phyloP scores from a whole-genome alignment of 768 basidiomycete species.

The Boletales sp. region DNA sequence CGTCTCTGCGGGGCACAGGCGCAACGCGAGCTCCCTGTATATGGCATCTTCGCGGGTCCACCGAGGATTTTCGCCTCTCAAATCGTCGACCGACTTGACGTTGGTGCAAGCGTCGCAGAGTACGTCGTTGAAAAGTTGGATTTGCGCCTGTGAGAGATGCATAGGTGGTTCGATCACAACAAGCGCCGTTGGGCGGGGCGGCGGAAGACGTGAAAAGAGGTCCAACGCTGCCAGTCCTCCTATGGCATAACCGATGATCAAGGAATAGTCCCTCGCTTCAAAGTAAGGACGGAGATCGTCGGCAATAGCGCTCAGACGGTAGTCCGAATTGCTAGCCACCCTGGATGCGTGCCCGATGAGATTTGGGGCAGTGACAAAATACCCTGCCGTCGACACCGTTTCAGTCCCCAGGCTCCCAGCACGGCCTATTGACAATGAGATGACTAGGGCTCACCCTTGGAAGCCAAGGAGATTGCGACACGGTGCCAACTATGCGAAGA shows the following conservation, averaged over 20 bases:
- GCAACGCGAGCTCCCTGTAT: conserved; percentile 3
- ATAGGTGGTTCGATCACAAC: conserved; percentile 15
- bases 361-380: too few relatives aligned
- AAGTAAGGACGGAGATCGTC: conserved; percentile 16
- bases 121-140: not conserved
- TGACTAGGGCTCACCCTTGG: too few relatives aligned
- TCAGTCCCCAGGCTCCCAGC: too few relatives aligned
- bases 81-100: not conserved
- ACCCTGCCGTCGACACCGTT: too few relatives aligned
- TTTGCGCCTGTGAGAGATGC: not conserved
- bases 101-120: not conserved
- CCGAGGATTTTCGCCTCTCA: conserved; percentile 1
- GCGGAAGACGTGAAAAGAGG: conserved; percentile 3
- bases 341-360: conserved; percentile 3
- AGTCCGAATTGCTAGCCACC: conserved; percentile 5
- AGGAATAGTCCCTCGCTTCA: conserved; percentile 1
- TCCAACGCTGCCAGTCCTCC: conserved; percentile 1
- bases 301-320: conserved; percentile 4
- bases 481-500: conserved; percentile 16
- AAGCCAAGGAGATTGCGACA: conserved; percentile 1
- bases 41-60: conserved; percentile 11
- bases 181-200: conserved; percentile 5
- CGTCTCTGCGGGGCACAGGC: conserved; percentile 1
- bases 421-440: too few relatives aligned
- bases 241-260: conserved; percentile 17